Conservation (phyloP, 345 rosid species). For the Excoecaria agallocha region DNA sequence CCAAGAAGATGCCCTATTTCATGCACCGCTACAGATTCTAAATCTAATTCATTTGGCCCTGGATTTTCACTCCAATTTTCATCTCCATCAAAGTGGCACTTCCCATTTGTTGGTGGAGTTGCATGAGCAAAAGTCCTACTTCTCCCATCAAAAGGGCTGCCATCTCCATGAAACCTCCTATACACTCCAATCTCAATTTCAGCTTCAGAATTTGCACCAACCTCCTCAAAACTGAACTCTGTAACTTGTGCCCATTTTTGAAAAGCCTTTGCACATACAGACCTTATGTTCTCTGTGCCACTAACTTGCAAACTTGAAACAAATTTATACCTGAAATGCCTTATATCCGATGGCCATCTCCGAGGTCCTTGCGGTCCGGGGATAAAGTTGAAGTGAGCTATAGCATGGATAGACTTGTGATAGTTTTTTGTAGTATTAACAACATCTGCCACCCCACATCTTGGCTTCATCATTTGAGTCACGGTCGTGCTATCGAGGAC, state of each 20-base stretch:
- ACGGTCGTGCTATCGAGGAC: slow-evolving; percentile 2
- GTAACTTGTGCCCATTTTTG: slow-evolving; percentile 25
- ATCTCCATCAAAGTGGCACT: slow-evolving; percentile 31
- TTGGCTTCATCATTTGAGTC: slow-evolving; percentile 17
- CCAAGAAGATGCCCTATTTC: slow-evolving; percentile 36
- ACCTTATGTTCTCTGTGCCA: slow-evolving; percentile 4
- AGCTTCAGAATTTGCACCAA: neutral
- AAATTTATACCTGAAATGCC: slow-evolving; percentile 19
- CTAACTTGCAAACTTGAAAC: slow-evolving; percentile 9
- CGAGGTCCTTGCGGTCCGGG: neutral
- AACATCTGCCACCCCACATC: slow-evolving; percentile 27
- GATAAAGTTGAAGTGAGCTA: neutral
- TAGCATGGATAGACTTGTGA: neutral
- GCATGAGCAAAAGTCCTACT: slow-evolving; percentile 24
- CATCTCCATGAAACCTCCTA: slow-evolving; percentile 20
- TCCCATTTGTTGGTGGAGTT: slow-evolving; percentile 1
- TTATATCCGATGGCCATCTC: slow-evolving; percentile 17
- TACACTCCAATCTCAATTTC: slow-evolving; percentile 23
- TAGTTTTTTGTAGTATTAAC: neutral
- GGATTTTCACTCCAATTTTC: slow-evolving; percentile 21
- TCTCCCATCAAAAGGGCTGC: slow-evolving; percentile 17
- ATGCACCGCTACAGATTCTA: slow-evolving; percentile 31
- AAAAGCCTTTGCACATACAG: slow-evolving; percentile 26
- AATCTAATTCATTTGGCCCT: neutral
- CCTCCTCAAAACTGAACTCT: slow-evolving; percentile 22